Evolutionary conservation across 2,329 filamentous ascomycete species (phyloP).

Genomic region (Elsinoe ampelina): DNA sequence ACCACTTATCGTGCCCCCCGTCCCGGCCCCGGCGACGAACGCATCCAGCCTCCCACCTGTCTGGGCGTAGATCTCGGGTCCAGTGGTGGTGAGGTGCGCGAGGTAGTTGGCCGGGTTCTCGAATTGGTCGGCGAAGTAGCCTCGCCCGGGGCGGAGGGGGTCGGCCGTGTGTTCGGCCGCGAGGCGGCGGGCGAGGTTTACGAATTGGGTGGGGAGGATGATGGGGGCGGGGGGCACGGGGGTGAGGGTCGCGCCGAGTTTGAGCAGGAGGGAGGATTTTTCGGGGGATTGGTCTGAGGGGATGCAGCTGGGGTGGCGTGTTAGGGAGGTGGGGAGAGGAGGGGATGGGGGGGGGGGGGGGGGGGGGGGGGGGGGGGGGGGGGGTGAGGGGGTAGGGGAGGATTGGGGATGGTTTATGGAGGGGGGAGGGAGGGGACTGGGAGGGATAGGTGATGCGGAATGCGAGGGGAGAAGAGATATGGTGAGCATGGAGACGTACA

Average conservation of each 20-base stretch:
- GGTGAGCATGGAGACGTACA: slow-evolving; percentile 42
- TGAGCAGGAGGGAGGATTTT: slow-evolving; percentile 79
- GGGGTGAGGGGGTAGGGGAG: background rate
- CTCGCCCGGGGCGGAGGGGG: slow-evolving; percentile 53
- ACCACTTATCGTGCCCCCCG: slow-evolving; percentile 85
- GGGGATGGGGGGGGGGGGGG: slow-evolving; percentile 10
- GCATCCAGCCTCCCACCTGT: slow-evolving; percentile 66
- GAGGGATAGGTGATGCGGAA: too few species aligned
- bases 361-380: background rate
- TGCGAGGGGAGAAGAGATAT: too few species aligned
- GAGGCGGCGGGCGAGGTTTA: slow-evolving; percentile 65
- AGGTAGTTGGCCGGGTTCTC: slow-evolving; percentile 82
- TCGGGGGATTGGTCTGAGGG: slow-evolving; percentile 81
- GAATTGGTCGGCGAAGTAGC: slow-evolving; percentile 95
- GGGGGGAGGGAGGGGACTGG: too few species aligned
- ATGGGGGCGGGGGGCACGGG: slow-evolving; percentile 86
- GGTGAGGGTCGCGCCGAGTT: slow-evolving; percentile 87
- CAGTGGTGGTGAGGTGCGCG: slow-evolving; percentile 73
- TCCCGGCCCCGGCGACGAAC: slow-evolving; percentile 89
- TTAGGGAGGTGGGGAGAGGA: slow-evolving; percentile 18
- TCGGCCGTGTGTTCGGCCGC: slow-evolving; percentile 63
- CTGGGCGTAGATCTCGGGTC: slow-evolving; percentile 80
- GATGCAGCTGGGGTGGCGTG: slow-evolving; percentile 57
- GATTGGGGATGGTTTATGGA: too few species aligned
- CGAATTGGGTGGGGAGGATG: slow-evolving; percentile 85